Evolutionary conservation across 257 asterid genomes (phyloP).

Genomic region (Nicotiana sylvestris): DNA sequence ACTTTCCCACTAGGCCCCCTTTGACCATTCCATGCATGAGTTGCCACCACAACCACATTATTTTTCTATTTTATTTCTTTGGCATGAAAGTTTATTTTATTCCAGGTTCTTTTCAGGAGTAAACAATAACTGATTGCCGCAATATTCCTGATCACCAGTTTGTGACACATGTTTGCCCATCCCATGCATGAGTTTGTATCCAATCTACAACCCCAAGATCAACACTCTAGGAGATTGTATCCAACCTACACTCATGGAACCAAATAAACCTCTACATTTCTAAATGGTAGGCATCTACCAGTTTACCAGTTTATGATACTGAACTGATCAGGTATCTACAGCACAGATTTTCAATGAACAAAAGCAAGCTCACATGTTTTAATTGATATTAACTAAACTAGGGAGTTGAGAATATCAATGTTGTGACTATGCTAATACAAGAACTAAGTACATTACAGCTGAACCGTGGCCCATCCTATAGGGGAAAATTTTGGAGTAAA

Average conservation of each 20-base stretch:
- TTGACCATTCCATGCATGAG: not conserved
- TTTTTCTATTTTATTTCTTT: not conserved
- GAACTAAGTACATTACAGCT: not conserved
- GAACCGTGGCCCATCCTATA: not conserved
- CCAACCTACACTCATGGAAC: constrained; percentile 8
- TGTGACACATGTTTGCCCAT: too few relatives aligned
- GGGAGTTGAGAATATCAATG: not conserved
- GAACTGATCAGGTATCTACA: not conserved
- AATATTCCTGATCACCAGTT: too few relatives aligned
- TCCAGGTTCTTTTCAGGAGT: not conserved
- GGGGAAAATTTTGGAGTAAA: not conserved
- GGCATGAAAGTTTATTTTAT: not conserved
- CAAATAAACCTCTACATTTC: not conserved
- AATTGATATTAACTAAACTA: not conserved
- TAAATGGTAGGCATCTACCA: not conserved
- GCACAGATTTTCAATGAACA: not conserved
- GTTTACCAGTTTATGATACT: not conserved
- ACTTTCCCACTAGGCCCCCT: not conserved
- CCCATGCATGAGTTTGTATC: too few relatives aligned
- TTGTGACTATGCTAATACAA: not conserved
- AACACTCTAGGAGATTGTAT: not conserved
- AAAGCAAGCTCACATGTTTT: not conserved
- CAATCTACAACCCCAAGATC: not conserved
- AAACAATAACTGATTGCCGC: not conserved
- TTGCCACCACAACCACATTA: not conserved